Evolutionary conservation across 768 basidiomycete genomes (phyloP).

Genomic region (Cystobasidium tubakii): DNA sequence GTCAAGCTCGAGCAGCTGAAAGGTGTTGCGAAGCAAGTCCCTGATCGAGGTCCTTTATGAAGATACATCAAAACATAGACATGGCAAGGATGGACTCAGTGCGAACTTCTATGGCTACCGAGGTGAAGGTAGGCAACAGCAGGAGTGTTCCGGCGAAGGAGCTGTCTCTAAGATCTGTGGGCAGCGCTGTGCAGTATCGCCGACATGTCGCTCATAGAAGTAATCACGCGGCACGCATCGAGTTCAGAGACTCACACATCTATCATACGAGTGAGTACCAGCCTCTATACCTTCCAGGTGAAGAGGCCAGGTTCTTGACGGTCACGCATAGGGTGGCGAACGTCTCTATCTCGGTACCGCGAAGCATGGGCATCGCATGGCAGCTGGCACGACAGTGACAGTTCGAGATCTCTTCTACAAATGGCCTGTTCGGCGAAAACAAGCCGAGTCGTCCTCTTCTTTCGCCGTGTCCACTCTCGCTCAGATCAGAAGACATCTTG

Average conservation of each 20-base stretch:
- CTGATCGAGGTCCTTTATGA: not conserved
- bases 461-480: not conserved
- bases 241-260: constrained; percentile 1
- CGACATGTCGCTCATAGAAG: constrained; percentile 71
- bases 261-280: constrained; percentile 4
- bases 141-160: not conserved
- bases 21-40: not conserved
- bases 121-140: constrained; percentile 66
- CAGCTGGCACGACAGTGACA: constrained; percentile 69
- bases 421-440: constrained; percentile 39
- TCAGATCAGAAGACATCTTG: constrained; percentile 26
- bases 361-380: not conserved
- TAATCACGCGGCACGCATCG: constrained; percentile 63
- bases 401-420: constrained; percentile 87
- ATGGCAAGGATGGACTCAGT: constrained; percentile 52
- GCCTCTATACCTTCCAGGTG: not conserved
- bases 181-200: constrained; percentile 75
- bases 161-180: not conserved
- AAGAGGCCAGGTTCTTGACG: not conserved
- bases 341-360: constrained; percentile 3
- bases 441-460: constrained; percentile 14
- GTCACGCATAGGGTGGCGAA: constrained; percentile 28
- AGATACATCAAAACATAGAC: constrained; percentile 56
- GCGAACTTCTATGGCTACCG: constrained; percentile 77
- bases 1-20: not conserved